A percentile compares a stretch with the other conserved stretches of the same genome.
Evolutionary conservation across 1,139 yeast species (phyloP).

Genomic region (Spathaspora sp.): DNA sequence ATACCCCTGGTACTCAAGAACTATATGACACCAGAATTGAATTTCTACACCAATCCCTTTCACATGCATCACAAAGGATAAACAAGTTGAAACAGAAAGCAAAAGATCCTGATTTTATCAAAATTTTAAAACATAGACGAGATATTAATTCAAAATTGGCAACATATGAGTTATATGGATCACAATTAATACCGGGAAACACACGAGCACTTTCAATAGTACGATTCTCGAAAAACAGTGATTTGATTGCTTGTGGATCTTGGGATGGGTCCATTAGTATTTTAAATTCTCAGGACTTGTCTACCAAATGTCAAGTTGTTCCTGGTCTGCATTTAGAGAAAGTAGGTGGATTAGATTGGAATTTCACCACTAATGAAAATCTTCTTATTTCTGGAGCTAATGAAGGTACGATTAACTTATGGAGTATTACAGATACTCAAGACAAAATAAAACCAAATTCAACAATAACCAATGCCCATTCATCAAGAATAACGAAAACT

Average conservation of each 20-base stretch:
- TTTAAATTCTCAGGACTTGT: slow-evolving; percentile 40
- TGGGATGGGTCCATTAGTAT: slow-evolving; percentile 72
- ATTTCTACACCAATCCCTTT: slow-evolving; percentile 54
- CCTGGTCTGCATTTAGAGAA: slow-evolving; percentile 54
- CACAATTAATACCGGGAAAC: slow-evolving; percentile 61
- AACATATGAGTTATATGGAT: slow-evolving; percentile 53
- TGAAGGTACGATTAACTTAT: slow-evolving; percentile 56
- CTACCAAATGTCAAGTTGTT: slow-evolving; percentile 23
- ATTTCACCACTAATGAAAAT: slow-evolving; percentile 12
- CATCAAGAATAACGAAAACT: slow-evolving; percentile 59
- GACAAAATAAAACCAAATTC: slow-evolving; percentile 15
- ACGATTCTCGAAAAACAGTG: slow-evolving; percentile 38
- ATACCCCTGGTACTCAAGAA: slow-evolving; percentile 73
- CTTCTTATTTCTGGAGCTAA: slow-evolving; percentile 60
- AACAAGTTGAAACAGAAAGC: slow-evolving; percentile 20
- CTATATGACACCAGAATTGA: slow-evolving; percentile 52
- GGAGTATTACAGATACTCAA: slow-evolving; percentile 28
- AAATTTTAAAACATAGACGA: slow-evolving; percentile 46
- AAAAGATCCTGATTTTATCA: slow-evolving; percentile 25
- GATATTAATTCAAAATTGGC: slow-evolving; percentile 35
- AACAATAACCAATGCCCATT: slow-evolving; percentile 39
- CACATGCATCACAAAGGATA: slow-evolving; percentile 44
- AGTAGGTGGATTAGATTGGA: slow-evolving; percentile 72
- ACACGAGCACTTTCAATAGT: slow-evolving; percentile 69
- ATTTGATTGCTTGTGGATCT: slow-evolving; percentile 63